Evolutionary conservation across 2,329 filamentous ascomycete genomes (phyloP), one percentile per base, ranked within the genome.

Genomic region (Epichloe uncinata): DNA sequence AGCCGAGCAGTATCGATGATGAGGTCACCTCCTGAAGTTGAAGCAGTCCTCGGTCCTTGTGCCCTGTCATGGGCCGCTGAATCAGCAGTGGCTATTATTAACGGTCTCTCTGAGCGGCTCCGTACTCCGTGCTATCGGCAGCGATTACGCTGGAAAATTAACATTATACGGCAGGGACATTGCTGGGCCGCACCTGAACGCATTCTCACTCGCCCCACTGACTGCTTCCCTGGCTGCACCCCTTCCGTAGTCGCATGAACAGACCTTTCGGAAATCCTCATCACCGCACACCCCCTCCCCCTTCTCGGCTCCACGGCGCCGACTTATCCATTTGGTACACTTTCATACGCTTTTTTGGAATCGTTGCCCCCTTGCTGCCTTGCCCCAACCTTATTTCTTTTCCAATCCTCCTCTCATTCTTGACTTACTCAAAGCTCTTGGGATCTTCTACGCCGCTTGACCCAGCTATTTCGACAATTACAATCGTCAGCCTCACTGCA

Each of bases 231-330:
- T 42, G 6, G 3, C 8, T 41, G n/a, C 46, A 41, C 50, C 42
- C 48, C 45, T 20, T 33, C 33, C 36, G 35, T 30, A 5, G 46
- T 16, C 18, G 8, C 46, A 38, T 8, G 15, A 13, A n/a, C 37
- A n/a, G 22, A 33, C 33, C 16, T 40, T 46, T 38, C 26, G 4
- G 7, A 35, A 22, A 48, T 34, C 50, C 50, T 38, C 41, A 33
- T 35, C 45, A 42, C 34, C 43, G 55, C 51, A 50, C 56, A 56
- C 61, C 22, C 22, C 22, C 22, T 6, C 22, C 30, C 60, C 60
- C 60, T 56, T 56, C 55, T 58, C 60, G 60, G 58, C 61, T 61
- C 56, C 58, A 56, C 59, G 60, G 61, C 61, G 62, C 62, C 62
- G 61, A 63, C 56, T 60, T 61, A 61, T 61, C 61, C 61, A 63